Evolutionary conservation across 169 alveolate genomes (phyloP).

Genomic region (Plasmodium gallinaceum): DNA sequence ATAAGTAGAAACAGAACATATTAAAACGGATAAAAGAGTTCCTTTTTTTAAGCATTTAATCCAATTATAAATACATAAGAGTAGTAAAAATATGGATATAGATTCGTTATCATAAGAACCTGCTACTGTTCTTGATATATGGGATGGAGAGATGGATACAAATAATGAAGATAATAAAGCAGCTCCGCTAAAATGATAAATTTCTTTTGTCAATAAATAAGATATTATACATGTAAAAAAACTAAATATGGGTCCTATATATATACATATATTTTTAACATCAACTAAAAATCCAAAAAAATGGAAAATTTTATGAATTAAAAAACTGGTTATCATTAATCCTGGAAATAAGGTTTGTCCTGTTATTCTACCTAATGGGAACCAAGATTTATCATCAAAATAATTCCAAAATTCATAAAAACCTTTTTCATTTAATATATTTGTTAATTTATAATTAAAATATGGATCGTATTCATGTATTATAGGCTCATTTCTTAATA

Average conservation of each 20-base stretch:
- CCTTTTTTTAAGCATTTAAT: conserved; percentile 95
- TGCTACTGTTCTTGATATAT: conserved; percentile 94
- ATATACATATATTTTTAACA: conserved; percentile 96
- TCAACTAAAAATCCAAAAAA: conserved; percentile 91
- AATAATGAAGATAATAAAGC: conserved; percentile 97
- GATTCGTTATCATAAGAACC: conserved; percentile 99
- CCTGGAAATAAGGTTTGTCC: conserved; percentile 99
- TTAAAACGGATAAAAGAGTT: conserved; percentile 86
- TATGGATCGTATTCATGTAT: conserved; percentile 99
- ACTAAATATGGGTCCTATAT: conserved; percentile 97
- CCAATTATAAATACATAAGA: conserved; percentile 94
- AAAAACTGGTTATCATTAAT: conserved; percentile 95
- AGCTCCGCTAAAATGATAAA: conserved; percentile 87
- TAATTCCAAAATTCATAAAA: conserved; percentile 97
- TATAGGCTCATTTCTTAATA: conserved; percentile 95
- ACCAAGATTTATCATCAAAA: conserved; percentile 97
- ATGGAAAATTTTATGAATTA: conserved; percentile 85
- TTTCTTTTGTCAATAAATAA: conserved; percentile 92
- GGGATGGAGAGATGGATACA: conserved; percentile 97
- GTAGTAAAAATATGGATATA: conserved; percentile 96
- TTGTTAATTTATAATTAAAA: conserved; percentile 97
- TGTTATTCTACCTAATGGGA: conserved; percentile 98
- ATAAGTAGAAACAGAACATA: conserved; percentile 86
- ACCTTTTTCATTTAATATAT: conserved; percentile 94
- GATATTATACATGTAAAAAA: conserved; percentile 95